phyloP scores from a whole-genome alignment of 148 eudicot genomes.

The Cornus controversa region DNA sequence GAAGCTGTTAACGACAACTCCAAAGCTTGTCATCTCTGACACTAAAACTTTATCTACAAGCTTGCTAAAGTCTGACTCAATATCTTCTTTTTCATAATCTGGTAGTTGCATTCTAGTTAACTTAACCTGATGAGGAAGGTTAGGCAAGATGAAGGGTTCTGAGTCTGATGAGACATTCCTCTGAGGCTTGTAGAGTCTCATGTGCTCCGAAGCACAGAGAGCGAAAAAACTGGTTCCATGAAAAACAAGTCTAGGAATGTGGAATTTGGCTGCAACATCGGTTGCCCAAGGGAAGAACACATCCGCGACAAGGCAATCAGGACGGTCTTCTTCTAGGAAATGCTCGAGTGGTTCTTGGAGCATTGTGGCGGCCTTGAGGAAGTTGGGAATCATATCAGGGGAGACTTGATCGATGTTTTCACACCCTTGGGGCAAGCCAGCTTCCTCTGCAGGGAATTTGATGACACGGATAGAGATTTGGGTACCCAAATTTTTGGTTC shows the following conservation, averaged over 20 bases:
- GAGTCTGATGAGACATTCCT: slow-evolving; percentile 9
- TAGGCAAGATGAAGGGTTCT: slow-evolving; percentile 17
- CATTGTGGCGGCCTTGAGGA: background rate
- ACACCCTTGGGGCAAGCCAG: background rate
- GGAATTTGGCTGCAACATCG: slow-evolving; percentile 22
- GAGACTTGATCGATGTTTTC: background rate
- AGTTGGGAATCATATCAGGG: background rate
- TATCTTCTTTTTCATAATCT: background rate
- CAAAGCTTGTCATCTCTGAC: slow-evolving; percentile 13
- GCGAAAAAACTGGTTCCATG: slow-evolving; percentile 21
- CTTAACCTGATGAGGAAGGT: slow-evolving; percentile 21
- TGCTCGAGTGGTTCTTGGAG: background rate
- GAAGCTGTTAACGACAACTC: slow-evolving; percentile 25
- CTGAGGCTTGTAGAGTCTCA: slow-evolving; percentile 21
- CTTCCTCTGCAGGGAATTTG: background rate
- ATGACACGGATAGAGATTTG: background rate
- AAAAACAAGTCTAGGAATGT: slow-evolving; percentile 25
- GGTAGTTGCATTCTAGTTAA: slow-evolving; percentile 4
- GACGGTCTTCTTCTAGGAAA: background rate
- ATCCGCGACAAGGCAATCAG: slow-evolving; percentile 25
- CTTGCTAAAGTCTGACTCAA: background rate
- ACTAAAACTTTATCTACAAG: background rate
- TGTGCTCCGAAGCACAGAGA: background rate
- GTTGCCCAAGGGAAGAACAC: slow-evolving; percentile 38
- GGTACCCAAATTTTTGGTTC: background rate